Conservation (phyloP, 139 green algal genomes). For the Closterium sp. region DNA sequence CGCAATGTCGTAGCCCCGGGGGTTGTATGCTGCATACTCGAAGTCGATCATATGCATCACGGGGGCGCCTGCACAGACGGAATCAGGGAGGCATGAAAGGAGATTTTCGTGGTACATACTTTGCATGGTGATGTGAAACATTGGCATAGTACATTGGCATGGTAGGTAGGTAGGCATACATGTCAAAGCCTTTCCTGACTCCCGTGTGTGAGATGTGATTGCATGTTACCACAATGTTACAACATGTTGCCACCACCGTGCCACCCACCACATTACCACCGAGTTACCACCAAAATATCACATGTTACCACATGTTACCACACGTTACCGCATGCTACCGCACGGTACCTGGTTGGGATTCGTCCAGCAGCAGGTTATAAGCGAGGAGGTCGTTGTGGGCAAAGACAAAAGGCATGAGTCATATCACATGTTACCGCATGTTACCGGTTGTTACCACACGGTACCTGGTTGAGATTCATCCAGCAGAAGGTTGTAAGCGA, state of each 20-base stretch:
- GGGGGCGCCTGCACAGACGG: background rate
- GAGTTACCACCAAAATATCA: background rate
- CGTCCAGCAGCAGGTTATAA: too few relatives aligned
- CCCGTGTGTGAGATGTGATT: background rate
- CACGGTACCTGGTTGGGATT: too few relatives aligned
- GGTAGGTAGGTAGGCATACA: too few relatives aligned
- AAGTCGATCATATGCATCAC: conserved; percentile 89
- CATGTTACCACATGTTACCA: too few relatives aligned
- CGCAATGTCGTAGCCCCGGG: conserved; percentile 66
- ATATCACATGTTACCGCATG: too few relatives aligned
- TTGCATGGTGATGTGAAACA: background rate
- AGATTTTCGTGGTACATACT: background rate
- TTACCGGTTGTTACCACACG: too few relatives aligned
- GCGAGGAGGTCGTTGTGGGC: conserved; percentile 85
- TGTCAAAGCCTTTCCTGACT: too few relatives aligned
- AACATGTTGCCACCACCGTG: too few relatives aligned
- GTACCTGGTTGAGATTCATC: too few relatives aligned
- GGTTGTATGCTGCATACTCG: conserved; percentile 82
- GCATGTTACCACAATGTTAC: background rate
- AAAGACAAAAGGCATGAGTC: conserved; percentile 63
- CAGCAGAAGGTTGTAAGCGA: too few relatives aligned
- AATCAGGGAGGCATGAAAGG: background rate
- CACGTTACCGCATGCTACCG: too few relatives aligned
- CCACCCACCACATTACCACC: background rate
- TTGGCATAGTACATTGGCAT: background rate